phyloP scores from a whole-genome alignment of 257 asterid genomes.

The Rhazya stricta region DNA sequence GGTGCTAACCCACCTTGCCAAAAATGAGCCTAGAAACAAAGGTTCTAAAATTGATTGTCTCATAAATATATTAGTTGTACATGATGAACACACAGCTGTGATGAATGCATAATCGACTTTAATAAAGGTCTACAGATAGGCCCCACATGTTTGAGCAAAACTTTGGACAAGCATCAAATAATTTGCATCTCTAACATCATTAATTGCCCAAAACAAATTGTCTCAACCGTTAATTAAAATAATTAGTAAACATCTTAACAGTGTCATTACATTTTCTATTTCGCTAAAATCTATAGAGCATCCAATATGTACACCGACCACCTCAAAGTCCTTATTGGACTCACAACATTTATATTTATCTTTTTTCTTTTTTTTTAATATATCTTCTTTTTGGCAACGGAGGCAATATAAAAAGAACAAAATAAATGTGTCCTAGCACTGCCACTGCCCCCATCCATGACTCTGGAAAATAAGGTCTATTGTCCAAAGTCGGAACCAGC shows the following conservation, averaged over 20 bases:
- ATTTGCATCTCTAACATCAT: not conserved
- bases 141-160: not conserved
- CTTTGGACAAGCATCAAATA: not conserved
- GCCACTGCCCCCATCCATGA: not conserved
- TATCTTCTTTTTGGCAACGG: not conserved
- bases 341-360: too few species aligned
- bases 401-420: too few species aligned
- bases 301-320: not conserved
- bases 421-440: too few species aligned
- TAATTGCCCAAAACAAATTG: not conserved
- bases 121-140: not conserved
- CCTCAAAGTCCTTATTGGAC: too few species aligned
- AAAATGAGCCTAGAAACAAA: too few species aligned
- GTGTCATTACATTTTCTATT: not conserved
- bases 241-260: too few species aligned
- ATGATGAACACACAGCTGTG: not conserved
- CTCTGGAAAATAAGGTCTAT: too few species aligned
- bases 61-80: too few species aligned
- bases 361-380: not conserved
- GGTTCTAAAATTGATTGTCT: not conserved
- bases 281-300: not conserved
- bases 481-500: not conserved
- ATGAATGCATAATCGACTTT: not conserved
- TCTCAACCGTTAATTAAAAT: not conserved
- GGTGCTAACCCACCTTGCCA: too few species aligned